Base-by-base conservation (phyloP, 495 filamentous ascomycete species). In the Apiosordaria backusii region DNA sequence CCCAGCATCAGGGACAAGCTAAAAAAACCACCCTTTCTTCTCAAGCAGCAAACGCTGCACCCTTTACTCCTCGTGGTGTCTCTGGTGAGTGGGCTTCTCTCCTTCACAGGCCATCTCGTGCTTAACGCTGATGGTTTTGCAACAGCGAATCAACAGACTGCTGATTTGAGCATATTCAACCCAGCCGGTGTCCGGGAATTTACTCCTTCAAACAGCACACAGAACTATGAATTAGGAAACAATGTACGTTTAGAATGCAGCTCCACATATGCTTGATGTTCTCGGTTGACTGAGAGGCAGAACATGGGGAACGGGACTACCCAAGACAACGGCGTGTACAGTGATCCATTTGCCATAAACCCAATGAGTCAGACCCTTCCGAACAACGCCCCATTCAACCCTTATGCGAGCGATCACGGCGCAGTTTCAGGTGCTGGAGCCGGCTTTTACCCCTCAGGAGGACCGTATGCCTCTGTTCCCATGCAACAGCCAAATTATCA, bases 401-500 rank as follows among this genome's bases (percentile, higher is more conserved):
- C 89, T 2, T 92, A 90, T 70, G 83, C 86, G 13, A 83, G 85
- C 62, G 88, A 91, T 58, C 77, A 83, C 45, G 77, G 72, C 45
- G 71, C 69, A 29, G 65, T 83, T 24, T 76, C 81, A 10, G 80
- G 78, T 24, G 74, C 85, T 50, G 82, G 81, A 15, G 81, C 81
- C 4, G 79, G 78, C 19, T 92, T 86, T 70, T 84, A 75, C 61
- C 62, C 72, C 5, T 63, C 76, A 3, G 79, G 79, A 40, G 76
- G 71, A 40, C 68, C 76, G 0, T 79, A 71, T n/a, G 70, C 86
- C 65, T 68, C 82, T 16, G 74, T 82, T 4, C 81, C 84, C 1
- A 71, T 78, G 80, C 92, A 93, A 72, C 91, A 91, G 83, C 88
- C 91, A 62, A 87, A 95, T 82, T 96, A 97, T 74, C 94, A 98